A percentile compares a stretch with the other conserved stretches of the same genome.
These are phyloP conservation scores for Stephania yunnanensis DNA, from an alignment of 164 flowering plant genomes.

Conservation along the genomic window DNA sequence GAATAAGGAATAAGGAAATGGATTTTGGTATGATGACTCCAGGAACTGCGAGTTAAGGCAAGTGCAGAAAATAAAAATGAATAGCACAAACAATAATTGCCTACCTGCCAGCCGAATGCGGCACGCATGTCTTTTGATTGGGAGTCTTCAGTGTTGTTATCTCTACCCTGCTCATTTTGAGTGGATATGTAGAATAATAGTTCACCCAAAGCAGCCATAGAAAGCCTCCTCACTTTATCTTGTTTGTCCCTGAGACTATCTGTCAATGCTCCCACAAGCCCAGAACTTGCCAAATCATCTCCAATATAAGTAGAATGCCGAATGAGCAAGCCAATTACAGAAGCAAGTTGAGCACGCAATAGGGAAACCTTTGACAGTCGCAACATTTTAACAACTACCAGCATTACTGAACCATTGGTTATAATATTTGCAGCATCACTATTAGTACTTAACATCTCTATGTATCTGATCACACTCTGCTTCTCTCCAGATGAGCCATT, in stretches of 20 bases:
- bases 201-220: conserved; percentile 99
- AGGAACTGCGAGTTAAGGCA: neutral
- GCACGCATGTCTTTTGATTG: conserved; percentile 71
- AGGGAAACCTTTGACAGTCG: conserved; percentile 69
- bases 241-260: conserved; percentile 91
- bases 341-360: conserved; percentile 79
- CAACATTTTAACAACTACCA: conserved; percentile 74
- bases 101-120: conserved; percentile 90
- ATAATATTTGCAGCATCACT: conserved; percentile 79
- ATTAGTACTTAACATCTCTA: conserved; percentile 74
- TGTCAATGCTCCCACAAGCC: conserved; percentile 76
- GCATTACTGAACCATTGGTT: conserved; percentile 91
- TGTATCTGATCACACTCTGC: conserved; percentile 77
- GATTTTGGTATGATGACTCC: neutral
- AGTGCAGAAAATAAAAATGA: neutral
- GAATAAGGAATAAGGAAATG: neutral
- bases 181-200: conserved; percentile 90
- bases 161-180: conserved; percentile 59
- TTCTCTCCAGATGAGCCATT: conserved; percentile 59
- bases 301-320: conserved; percentile 81
- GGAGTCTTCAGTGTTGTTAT: conserved; percentile 52
- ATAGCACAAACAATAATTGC: neutral
- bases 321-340: conserved; percentile 78
- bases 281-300: conserved; percentile 80
- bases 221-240: conserved; percentile 91